Evolutionary conservation across 1,139 yeast species (phyloP), one percentile per base, ranked within the genome.

Genomic region (Zygosaccharomyces sapae): DNA sequence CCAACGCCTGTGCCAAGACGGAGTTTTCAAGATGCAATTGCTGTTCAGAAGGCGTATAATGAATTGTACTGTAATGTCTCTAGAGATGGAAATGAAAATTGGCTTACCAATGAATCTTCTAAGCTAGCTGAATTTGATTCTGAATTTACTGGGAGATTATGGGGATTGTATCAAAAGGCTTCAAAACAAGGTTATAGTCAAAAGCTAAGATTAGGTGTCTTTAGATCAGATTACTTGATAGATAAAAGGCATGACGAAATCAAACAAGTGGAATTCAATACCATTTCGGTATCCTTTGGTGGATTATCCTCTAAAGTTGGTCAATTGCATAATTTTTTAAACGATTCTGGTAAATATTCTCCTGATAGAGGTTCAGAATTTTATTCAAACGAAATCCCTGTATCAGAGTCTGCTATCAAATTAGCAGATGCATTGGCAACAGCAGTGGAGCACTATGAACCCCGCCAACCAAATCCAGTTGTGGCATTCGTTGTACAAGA

Each of bases 231-330:
- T 62, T 92, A 90, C 60, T 81, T 92, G 81, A 74, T 87, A 37
- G 86, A 88, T 58, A 66, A 71, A 25, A 69, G 65, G 13, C 67
- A 69, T 12, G 66, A 68, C 22, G 68, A 69, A 27, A 83, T 92
- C 61, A 90, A 90, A 62, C 98, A 94, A 67, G 90, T 92, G 45
- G 98, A 92, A 65, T 92, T 90, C 71, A 92, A 92, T 67, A 89
- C 98, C 1, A 90, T 92, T 2, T 85, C 96, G 59, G 96, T 92
- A 1, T 89, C 97, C 0, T 92, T 92, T 72, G 97, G 95, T 19
- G 97, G 95, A 0, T 73, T 92, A 46, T 84, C 96, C 1, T 68
- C 88, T 10, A 85, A 83, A 62, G 90, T 88, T 18, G 86, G 95
- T 18, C 74, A 79, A 57, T 71, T 87, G 50, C 98, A 92, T 66